These are phyloP conservation scores for Seminavis robusta DNA, from an alignment of 108 stramenopile genomes.

Conservation along the genomic window DNA sequence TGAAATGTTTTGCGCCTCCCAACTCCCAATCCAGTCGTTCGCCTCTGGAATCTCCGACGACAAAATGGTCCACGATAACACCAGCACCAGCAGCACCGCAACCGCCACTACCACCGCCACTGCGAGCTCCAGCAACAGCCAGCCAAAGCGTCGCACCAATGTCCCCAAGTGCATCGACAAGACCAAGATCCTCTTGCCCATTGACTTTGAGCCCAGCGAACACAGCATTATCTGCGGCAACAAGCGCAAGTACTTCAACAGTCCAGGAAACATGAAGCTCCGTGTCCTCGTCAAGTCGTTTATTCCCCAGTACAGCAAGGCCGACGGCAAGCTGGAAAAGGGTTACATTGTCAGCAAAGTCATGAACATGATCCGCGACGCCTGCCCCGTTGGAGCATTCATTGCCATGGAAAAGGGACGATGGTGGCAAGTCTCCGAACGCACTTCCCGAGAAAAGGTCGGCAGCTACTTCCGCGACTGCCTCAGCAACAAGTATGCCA, in stretches of 20 bases:
- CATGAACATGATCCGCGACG: conserved; percentile 8
- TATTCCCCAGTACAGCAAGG: conserved; percentile 8
- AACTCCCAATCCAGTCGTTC: too few relatives aligned
- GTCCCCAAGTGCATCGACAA: too few relatives aligned
- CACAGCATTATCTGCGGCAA: conserved; percentile 10
- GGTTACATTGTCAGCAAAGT: conserved; percentile 10
- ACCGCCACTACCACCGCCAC: too few relatives aligned
- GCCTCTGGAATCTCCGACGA: too few relatives aligned
- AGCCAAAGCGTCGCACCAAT: too few relatives aligned
- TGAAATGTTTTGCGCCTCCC: too few relatives aligned
- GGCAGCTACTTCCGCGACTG: conserved; percentile 8
- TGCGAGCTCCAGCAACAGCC: too few relatives aligned
- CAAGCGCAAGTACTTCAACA: conserved; percentile 3
- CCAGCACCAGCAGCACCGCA: too few relatives aligned
- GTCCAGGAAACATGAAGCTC: conserved; percentile 6
- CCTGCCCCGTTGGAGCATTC: conserved; percentile 17
- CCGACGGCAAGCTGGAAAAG: not conserved
- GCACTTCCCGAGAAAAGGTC: conserved; percentile 20
- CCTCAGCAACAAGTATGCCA: conserved; percentile 7
- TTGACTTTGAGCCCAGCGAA: conserved; percentile 8
- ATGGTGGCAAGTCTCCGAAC: conserved; percentile 21
- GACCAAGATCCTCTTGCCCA: not conserved
- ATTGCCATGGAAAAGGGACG: conserved; percentile 7
- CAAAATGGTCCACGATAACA: too few relatives aligned
- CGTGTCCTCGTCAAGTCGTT: conserved; percentile 4